Evolutionary conservation across 768 basidiomycete genomes (phyloP), one percentile per base, ranked within the genome.

Genomic region (Hygrophoropsis aurantiaca): DNA sequence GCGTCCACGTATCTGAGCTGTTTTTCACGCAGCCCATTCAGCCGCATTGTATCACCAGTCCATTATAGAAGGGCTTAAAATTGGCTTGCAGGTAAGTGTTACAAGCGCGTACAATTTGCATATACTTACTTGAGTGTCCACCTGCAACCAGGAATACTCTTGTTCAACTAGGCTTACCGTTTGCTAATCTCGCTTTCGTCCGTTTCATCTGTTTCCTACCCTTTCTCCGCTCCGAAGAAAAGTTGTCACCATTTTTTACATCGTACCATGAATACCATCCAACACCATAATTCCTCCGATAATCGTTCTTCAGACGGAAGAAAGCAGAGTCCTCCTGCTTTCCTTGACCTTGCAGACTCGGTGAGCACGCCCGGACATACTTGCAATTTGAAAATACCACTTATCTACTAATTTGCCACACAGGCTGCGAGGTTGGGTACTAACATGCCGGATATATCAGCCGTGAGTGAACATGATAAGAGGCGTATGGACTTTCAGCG

Each of bases 321-420:
- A 66, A 90, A 88, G 74, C 86, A 87, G 60, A 92, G 86, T 68
- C 90, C 91, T 16, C 89, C 91, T 54, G 91, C 91, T 48, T 94
- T 94, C 72, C 77, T 94, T 71, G 91, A 94, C 76, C 83, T 94
- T 59, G 91, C 91, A 50, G 91, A 94, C 72, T 92, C 91, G 57
- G 91, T 93, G 66, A 60, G 89, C 80, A 46, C 34, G 45, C 27
- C 27, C 27, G n/a, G n/a, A n/a, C n/a, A n/a, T n/a, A n/a, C n/a
- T n/a, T n/a, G n/a, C n/a, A n/a, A n/a, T n/a, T n/a, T n/a, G n/a
- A n/a, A n/a, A 41, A 47, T 36, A 50, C 25, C 43, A 11, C 40
- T 20, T 1, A 23, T 44, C 9, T 9, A 4, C n/a, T 7, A 18
- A 32, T 19, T n/a, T 41, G 20, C 32, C 30, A 5, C 24, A 47